Evolutionary conservation across 352 stramenopile species (phyloP).

Genomic region (Aphanomyces euteiches): DNA sequence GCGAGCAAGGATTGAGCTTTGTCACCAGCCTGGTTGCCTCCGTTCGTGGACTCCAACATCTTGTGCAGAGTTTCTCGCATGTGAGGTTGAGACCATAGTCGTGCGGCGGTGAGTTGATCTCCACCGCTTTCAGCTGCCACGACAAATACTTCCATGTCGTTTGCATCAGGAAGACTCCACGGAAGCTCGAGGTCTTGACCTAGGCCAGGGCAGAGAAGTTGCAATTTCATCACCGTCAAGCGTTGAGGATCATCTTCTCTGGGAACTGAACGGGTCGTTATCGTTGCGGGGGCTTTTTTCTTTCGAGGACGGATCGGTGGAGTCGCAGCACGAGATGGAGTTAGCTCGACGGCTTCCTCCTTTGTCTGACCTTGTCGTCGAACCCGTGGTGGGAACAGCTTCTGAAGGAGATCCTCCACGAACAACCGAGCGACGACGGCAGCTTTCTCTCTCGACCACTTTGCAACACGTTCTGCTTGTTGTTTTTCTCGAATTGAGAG

Average conservation of each 20-base stretch:
- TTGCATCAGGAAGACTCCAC: neutral
- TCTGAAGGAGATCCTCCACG: neutral
- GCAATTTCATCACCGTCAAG: neutral
- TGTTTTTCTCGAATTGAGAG: constrained; percentile 14
- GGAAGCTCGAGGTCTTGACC: neutral
- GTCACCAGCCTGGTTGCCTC: neutral
- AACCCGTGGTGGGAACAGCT: neutral
- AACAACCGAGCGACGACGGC: neutral
- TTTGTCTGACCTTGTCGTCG: no score
- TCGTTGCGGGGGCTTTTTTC: neutral
- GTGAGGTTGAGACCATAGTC: neutral
- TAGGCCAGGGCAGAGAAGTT: constrained; percentile 12
- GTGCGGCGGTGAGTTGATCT: neutral
- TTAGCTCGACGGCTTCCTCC: no score
- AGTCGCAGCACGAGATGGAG: no score
- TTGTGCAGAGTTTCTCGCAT: neutral
- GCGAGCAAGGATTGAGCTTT: neutral
- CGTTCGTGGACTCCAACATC: neutral
- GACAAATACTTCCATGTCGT: constrained; percentile 12
- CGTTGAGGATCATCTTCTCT: neutral
- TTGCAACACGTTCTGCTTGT: neutral
- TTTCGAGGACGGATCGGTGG: neutral
- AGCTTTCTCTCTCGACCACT: neutral
- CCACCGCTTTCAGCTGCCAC: constrained; percentile 3
- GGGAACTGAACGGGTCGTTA: neutral